These are phyloP conservation scores for Pulveroboletus sp. DNA, from an alignment of 768 basidiomycete species.

Conservation along the genomic window DNA sequence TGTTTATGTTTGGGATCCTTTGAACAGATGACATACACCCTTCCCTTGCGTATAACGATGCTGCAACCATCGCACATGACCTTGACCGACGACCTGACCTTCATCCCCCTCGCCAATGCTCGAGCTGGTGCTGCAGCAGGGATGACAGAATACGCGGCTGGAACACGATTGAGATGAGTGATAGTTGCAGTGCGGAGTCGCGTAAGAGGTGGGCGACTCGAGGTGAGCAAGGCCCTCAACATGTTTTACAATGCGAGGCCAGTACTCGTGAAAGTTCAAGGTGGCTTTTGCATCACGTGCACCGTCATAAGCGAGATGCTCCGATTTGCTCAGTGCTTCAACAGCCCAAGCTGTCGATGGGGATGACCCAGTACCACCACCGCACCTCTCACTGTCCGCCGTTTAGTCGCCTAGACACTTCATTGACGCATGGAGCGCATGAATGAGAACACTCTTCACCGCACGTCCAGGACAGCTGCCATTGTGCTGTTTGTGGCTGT, in stretches of 20 bases:
- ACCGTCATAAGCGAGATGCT: not conserved
- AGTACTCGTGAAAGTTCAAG: not conserved
- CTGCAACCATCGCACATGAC: constrained; percentile 92
- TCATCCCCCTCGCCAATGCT: constrained; percentile 73
- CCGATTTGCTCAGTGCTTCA: too few relatives aligned
- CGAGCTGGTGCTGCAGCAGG: constrained; percentile 23
- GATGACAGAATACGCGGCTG: constrained; percentile 20
- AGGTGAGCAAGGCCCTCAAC: constrained; percentile 61
- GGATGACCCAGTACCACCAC: not conserved
- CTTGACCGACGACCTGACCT: constrained; percentile 93
- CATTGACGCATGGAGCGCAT: constrained; percentile 3
- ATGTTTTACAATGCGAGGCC: constrained; percentile 20
- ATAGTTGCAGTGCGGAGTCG: constrained; percentile 43
- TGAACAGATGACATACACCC: constrained; percentile 87
- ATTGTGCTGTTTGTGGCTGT: constrained; percentile 52
- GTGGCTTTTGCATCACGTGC: not conserved
- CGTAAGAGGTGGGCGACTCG: constrained; percentile 56
- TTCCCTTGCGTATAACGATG: constrained; percentile 83
- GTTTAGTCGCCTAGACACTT: not conserved
- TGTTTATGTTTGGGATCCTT: constrained; percentile 98
- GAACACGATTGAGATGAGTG: constrained; percentile 30
- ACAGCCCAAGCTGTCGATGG: too few relatives aligned
- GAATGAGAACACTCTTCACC: not conserved
- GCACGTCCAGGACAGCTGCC: constrained; percentile 37
- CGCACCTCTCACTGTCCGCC: not conserved